These are phyloP conservation scores for Monotropa hypopitys DNA, from an alignment of 179 eudicot species.

Conservation along the genomic window DNA sequence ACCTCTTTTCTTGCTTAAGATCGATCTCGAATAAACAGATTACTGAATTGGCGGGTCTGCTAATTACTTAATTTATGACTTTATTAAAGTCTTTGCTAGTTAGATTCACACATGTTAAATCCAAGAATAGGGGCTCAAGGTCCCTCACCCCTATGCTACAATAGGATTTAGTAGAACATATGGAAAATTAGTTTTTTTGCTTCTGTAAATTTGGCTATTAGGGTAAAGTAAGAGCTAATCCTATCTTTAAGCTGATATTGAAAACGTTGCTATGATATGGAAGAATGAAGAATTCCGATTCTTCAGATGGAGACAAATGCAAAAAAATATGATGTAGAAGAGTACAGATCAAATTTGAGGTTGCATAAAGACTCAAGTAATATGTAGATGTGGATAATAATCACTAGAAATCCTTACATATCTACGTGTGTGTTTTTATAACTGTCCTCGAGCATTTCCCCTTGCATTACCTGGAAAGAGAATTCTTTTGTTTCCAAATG, in stretches of 20 bases:
- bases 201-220: neutral
- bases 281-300: neutral
- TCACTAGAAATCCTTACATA: neutral
- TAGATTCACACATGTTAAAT: neutral
- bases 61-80: neutral
- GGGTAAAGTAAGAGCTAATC: neutral
- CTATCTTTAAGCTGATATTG: neutral
- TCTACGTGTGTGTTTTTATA: neutral
- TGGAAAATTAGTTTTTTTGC: neutral
- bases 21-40: neutral
- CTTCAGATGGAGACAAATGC: neutral
- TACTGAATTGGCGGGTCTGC: neutral
- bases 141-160: neutral
- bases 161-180: neutral
- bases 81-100: neutral
- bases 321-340: neutral
- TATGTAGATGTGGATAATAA: neutral
- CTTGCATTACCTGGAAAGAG: neutral
- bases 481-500: neutral
- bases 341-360: neutral
- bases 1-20: neutral
- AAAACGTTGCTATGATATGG: neutral
- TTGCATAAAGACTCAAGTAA: neutral
- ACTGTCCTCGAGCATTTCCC: neutral
- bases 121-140: neutral